Conservation (phyloP, 805 yeast species). For the Brettanomyces custersianus region DNA sequence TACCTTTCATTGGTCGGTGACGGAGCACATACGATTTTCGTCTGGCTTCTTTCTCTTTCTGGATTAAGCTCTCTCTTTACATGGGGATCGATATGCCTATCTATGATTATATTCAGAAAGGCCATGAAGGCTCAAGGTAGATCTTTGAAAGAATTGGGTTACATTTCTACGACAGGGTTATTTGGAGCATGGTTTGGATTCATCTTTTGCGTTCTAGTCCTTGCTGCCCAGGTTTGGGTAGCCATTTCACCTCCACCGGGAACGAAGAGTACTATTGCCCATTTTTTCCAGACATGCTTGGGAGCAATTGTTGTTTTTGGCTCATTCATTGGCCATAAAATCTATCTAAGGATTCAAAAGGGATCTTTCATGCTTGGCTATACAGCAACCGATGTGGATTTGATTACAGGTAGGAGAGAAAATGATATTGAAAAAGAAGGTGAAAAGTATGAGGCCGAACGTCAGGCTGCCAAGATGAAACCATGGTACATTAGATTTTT, state of each 20-base stretch:
- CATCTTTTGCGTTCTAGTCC: slow-evolving; percentile 26
- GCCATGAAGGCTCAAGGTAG: slow-evolving; percentile 36
- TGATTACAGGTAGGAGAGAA: slow-evolving; percentile 11
- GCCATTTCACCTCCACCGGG: slow-evolving; percentile 34
- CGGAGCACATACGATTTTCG: slow-evolving; percentile 29
- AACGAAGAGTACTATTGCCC: slow-evolving; percentile 14
- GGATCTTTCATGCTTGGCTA: slow-evolving; percentile 10
- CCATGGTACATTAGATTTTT: slow-evolving; percentile 25
- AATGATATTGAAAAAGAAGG: slow-evolving; percentile 12
- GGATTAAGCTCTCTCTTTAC: slow-evolving; percentile 41
- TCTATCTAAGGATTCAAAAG: slow-evolving; percentile 10
- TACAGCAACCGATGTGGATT: slow-evolving; percentile 13
- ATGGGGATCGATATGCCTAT: slow-evolving; percentile 38
- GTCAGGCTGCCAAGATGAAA: slow-evolving; percentile 26
- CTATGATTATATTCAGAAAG: slow-evolving; percentile 36
- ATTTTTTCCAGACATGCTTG: slow-evolving; percentile 36
- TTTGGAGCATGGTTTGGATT: slow-evolving; percentile 34
- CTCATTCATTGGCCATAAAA: slow-evolving; percentile 35
- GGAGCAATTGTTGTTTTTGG: slow-evolving; percentile 37
- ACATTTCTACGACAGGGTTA: slow-evolving; percentile 33
- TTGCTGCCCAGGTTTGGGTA: slow-evolving; percentile 40
- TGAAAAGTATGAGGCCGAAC: slow-evolving; percentile 36
- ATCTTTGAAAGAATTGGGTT: slow-evolving; percentile 31
- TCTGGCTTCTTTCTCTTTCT: slow-evolving; percentile 41
- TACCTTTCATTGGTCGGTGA: slow-evolving; percentile 36